These are phyloP conservation scores for Athelia psychrophila DNA, from an alignment of 1,284 basidiomycete species.

Conservation along the genomic window DNA sequence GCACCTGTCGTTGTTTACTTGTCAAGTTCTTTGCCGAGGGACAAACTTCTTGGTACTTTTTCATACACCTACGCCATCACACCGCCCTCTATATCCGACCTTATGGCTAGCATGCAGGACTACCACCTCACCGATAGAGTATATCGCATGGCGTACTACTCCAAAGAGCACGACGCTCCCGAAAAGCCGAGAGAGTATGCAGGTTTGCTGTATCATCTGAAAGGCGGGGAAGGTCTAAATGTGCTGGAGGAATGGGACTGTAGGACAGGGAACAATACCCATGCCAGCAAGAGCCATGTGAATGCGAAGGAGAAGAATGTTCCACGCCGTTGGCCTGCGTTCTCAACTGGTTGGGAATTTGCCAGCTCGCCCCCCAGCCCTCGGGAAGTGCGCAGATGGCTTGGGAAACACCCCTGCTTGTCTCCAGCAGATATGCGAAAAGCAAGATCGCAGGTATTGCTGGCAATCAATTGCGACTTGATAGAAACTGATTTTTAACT, in stretches of 20 bases:
- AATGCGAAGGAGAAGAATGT: background rate
- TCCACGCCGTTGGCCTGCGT: no score
- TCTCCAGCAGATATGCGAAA: slow-evolving; percentile 13
- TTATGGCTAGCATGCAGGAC: slow-evolving; percentile 51
- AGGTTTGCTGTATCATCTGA: slow-evolving; percentile 73
- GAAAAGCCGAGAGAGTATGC: slow-evolving; percentile 74
- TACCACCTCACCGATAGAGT: slow-evolving; percentile 58
- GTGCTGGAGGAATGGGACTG: slow-evolving; percentile 52
- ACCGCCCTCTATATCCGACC: slow-evolving; percentile 55
- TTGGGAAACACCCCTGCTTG: slow-evolving; percentile 28
- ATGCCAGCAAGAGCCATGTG: slow-evolving; percentile 3
- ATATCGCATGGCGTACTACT: slow-evolving; percentile 81
- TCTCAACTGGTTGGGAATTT: slow-evolving; percentile 72
- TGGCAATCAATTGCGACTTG: background rate
- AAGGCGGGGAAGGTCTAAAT: slow-evolving; percentile 52
- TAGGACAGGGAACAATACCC: slow-evolving; percentile 1
- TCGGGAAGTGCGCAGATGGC: slow-evolving; percentile 50
- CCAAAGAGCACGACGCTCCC: slow-evolving; percentile 70
- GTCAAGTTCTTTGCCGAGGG: slow-evolving; percentile 6
- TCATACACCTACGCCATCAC: slow-evolving; percentile 47
- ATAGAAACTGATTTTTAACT: slow-evolving; percentile 1
- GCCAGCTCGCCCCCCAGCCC: slow-evolving; percentile 60
- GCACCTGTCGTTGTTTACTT: slow-evolving; percentile 6
- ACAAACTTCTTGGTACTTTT: slow-evolving; percentile 23
- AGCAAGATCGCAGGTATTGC: slow-evolving; percentile 51